Conservation (phyloP, 306 rosid species). For the Lathyrus sativus region DNA sequence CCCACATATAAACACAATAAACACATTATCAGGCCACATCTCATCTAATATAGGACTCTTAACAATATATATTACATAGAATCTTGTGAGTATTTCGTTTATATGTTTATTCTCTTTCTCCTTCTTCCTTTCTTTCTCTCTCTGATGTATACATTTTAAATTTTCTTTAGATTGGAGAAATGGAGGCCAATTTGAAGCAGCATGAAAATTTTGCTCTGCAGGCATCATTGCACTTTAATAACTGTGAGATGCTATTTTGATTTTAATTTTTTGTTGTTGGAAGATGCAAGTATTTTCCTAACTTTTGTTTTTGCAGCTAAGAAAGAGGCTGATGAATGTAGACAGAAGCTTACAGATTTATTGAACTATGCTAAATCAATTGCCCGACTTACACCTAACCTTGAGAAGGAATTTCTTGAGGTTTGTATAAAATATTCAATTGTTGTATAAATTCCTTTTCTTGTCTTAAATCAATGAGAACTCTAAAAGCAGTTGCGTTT, state of each 20-base stretch:
- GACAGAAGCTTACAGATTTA: constrained; percentile 56
- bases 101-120: background rate
- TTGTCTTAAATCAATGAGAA: background rate
- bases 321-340: constrained; percentile 58
- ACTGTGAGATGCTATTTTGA: constrained; percentile 53
- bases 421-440: constrained; percentile 46
- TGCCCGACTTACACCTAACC: constrained; percentile 70
- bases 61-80: background rate
- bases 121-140: background rate
- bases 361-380: constrained; percentile 74
- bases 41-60: background rate
- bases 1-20: background rate
- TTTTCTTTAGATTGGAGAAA: constrained; percentile 67
- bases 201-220: constrained; percentile 72
- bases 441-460: background rate
- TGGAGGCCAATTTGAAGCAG: constrained; percentile 72
- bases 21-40: background rate
- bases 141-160: constrained; percentile 33
- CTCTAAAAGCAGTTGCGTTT: constrained; percentile 21
- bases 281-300: constrained; percentile 5
- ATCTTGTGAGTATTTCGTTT: constrained; percentile 24
- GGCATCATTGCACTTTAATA: constrained; percentile 58
- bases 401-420: constrained; percentile 83
- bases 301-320: constrained; percentile 58
- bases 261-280: constrained; percentile 21